Evolutionary conservation across 2,329 filamentous ascomycete species (phyloP).

Genomic region (Ceratocystis cacaofunesta): DNA sequence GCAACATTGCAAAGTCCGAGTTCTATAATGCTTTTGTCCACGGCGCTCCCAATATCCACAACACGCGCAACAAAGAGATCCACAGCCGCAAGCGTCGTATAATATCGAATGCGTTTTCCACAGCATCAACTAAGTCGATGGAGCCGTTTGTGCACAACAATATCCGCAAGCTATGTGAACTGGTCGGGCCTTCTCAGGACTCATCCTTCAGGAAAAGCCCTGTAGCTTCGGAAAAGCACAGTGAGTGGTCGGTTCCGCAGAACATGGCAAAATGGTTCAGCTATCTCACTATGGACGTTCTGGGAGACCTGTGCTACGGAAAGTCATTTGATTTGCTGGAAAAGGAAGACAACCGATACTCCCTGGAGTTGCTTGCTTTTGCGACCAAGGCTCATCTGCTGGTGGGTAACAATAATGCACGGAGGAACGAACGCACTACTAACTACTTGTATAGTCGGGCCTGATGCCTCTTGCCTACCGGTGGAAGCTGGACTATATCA

Average conservation of each 20-base stretch:
- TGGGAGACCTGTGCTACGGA: constrained; percentile 45
- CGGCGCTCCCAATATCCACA: constrained; percentile 58
- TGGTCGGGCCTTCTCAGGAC: constrained; percentile 30
- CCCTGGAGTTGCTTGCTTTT: constrained; percentile 50
- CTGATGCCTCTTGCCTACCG: constrained; percentile 55
- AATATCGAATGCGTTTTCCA: constrained; percentile 56
- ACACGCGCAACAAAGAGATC: constrained; percentile 50
- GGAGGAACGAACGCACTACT: not conserved
- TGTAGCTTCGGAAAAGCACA: constrained; percentile 22
- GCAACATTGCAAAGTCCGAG: constrained; percentile 49
- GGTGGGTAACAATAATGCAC: constrained; percentile 29
- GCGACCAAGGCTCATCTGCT: constrained; percentile 55
- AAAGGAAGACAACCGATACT: constrained; percentile 45
- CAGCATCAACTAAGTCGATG: constrained; percentile 50
- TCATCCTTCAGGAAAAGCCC: no score
- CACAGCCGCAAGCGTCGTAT: constrained; percentile 59
- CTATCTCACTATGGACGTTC: constrained; percentile 47
- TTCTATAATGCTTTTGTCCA: constrained; percentile 63
- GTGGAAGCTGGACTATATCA: constrained; percentile 49
- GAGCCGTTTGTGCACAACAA: constrained; percentile 52
- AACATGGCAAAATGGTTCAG: constrained; percentile 51
- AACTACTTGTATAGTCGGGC: constrained; percentile 38
- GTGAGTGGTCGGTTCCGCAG: constrained; percentile 37
- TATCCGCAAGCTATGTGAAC: constrained; percentile 49
- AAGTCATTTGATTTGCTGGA: constrained; percentile 50